A percentile compares a stretch with the other conserved stretches of the same genome.
These are phyloP conservation scores for barley (Hordeum vulgare) DNA, from an alignment of 176 grass and related monocot species.

Conservation along the genomic window MorexV3_pseudomolecules_assembly NC_058524.1:164496260-164496759, in stretches of 20 bases:
- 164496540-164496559: conserved; percentile 54
- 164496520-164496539: conserved; percentile 72
- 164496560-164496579: conserved; percentile 12
- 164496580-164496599: conserved; percentile 40
- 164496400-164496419: neutral
- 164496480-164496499: conserved; percentile 79
- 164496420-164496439: neutral
- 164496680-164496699: conserved; percentile 37
- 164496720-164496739: conserved; percentile 66
- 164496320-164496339: neutral
- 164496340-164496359: conserved; percentile 23
- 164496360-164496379: neutral
- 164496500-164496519: conserved; percentile 47
- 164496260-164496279: neutral
- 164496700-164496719: conserved; percentile 62
- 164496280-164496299: neutral
- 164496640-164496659: conserved; percentile 34
- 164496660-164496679: conserved; percentile 37
- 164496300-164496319: neutral
- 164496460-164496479: conserved; percentile 94
- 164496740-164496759: conserved; percentile 44
- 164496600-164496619: conserved; percentile 29
- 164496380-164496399: neutral
- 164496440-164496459: conserved; percentile 15
- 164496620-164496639: conserved; percentile 43